Percentiles rank a stretch among this genome's conserved stretches.
These are phyloP conservation scores for Linum trigynum DNA, from an alignment of 345 rosid species.

Conservation along the genomic window DNA sequence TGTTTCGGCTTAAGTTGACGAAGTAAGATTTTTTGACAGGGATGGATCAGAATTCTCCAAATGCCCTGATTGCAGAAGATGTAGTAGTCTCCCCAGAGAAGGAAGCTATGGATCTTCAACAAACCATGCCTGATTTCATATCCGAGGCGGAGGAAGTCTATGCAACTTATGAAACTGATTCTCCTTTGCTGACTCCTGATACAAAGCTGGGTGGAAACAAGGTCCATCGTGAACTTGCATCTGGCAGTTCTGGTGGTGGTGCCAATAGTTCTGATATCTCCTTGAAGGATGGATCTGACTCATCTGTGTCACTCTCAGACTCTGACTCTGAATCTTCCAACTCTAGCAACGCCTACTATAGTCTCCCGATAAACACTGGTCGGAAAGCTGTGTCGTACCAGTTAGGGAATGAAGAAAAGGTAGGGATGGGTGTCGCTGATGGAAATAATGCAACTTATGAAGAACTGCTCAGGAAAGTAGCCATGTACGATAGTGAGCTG, in stretches of 20 bases:
- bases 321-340: slow-evolving; percentile 64
- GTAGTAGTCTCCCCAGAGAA: slow-evolving; percentile 72
- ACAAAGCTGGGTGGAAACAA: slow-evolving; percentile 31
- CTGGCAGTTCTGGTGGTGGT: slow-evolving; percentile 48
- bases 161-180: slow-evolving; percentile 47
- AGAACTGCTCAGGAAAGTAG: slow-evolving; percentile 34
- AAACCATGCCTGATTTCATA: slow-evolving; percentile 68
- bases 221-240: slow-evolving; percentile 51
- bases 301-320: slow-evolving; percentile 40
- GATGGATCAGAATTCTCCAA: slow-evolving; percentile 73
- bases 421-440: slow-evolving; percentile 23
- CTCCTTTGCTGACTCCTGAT: slow-evolving; percentile 43
- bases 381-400: slow-evolving; percentile 37
- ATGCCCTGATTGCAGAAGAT: slow-evolving; percentile 73
- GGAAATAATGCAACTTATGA: slow-evolving; percentile 25
- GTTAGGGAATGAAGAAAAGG: slow-evolving; percentile 35
- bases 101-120: slow-evolving; percentile 84
- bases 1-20: too few relatives aligned
- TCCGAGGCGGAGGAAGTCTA: slow-evolving; percentile 72
- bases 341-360: slow-evolving; percentile 53
- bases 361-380: slow-evolving; percentile 31
- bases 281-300: slow-evolving; percentile 60
- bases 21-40: slow-evolving; percentile 25
- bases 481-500: slow-evolving; percentile 46
- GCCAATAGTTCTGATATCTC: slow-evolving; percentile 32